A percentile compares a stretch with the other conserved stretches of the same genome.
Evolutionary conservation across 2,329 filamentous ascomycete species (phyloP).

Genomic region (Magnaporthiopsis rhizophila): DNA sequence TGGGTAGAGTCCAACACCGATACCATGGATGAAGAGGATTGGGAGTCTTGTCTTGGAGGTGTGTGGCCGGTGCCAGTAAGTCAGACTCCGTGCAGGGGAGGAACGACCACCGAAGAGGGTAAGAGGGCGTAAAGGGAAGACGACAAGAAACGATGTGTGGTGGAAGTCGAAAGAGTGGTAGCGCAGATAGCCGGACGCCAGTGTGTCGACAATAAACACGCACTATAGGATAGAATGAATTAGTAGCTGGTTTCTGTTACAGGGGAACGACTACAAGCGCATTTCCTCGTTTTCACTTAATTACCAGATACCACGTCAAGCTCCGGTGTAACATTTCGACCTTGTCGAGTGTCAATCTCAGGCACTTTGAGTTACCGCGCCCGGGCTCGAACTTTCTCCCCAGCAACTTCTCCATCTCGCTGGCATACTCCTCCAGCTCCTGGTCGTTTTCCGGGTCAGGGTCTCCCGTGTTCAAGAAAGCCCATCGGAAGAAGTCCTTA

Average conservation of each 20-base stretch:
- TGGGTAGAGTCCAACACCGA: conserved; percentile 27
- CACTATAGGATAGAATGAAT: too few species aligned
- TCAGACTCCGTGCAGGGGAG: conserved; percentile 39
- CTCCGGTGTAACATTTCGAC: too few species aligned
- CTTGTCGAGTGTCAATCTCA: conserved; percentile 51
- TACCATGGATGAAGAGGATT: conserved; percentile 55
- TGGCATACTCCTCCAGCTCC: conserved; percentile 48
- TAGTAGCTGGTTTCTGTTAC: too few species aligned
- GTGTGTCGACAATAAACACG: conserved; percentile 26
- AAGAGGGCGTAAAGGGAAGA: conserved; percentile 48
- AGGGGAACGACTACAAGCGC: too few species aligned
- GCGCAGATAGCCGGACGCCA: conserved; percentile 24
- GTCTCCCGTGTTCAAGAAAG: conserved; percentile 42
- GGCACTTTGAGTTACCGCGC: conserved; percentile 39
- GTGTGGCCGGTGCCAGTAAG: conserved; percentile 55
- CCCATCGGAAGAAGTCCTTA: conserved; percentile 55
- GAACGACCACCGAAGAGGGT: conserved; percentile 33
- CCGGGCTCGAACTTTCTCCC: conserved; percentile 42
- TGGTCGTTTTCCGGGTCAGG: conserved; percentile 36
- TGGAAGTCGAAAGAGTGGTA: conserved; percentile 40
- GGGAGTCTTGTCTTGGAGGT: conserved; percentile 48
- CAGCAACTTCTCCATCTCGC: conserved; percentile 40
- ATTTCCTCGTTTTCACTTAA: too few species aligned
- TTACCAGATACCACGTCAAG: too few species aligned
- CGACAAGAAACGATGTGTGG: conserved; percentile 31